A percentile compares a stretch with the other conserved stretches of the same genome.
Evolutionary conservation across 768 basidiomycete species (phyloP).

Genomic region (Podaxis pistillaris): DNA sequence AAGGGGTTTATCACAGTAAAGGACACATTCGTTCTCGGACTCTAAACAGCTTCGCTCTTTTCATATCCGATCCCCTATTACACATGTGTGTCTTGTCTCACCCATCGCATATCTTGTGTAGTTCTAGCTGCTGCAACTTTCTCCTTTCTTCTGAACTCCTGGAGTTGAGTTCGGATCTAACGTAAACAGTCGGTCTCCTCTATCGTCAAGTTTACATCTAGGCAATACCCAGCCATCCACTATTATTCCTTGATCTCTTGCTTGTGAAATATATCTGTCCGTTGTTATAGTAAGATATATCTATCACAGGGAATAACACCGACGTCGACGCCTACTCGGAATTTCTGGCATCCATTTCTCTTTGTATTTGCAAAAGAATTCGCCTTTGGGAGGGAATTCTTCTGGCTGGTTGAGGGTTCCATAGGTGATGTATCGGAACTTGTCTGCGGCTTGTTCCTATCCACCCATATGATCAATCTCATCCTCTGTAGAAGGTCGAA

Average conservation of each 20-base stretch:
- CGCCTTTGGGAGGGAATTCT: conserved; percentile 17
- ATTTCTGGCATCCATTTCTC: conserved; percentile 19
- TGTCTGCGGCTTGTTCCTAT: conserved; percentile 18
- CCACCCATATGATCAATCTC: not conserved
- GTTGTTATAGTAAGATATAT: not conserved
- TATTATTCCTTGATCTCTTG: conserved; percentile 18
- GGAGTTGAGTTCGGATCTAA: too few relatives aligned
- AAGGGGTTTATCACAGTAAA: conserved; percentile 28
- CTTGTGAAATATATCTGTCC: conserved; percentile 18
- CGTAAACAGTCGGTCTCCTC: too few relatives aligned
- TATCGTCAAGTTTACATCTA: not conserved
- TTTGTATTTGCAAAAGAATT: conserved; percentile 20
- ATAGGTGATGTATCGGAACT: conserved; percentile 17
- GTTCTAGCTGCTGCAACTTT: not conserved
- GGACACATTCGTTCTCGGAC: not conserved
- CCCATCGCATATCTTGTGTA: not conserved
- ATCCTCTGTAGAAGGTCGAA: not conserved
- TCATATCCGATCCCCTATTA: too few relatives aligned
- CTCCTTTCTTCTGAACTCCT: not conserved
- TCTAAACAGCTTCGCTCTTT: not conserved
- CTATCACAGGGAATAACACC: not conserved
- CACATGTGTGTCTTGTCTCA: conserved; percentile 1
- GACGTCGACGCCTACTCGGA: conserved; percentile 14
- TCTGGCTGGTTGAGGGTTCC: conserved; percentile 18
- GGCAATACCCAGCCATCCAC: not conserved